Evolutionary conservation across 257 asterid genomes (phyloP).

Genomic region (Fraxinus pennsylvanica): DNA sequence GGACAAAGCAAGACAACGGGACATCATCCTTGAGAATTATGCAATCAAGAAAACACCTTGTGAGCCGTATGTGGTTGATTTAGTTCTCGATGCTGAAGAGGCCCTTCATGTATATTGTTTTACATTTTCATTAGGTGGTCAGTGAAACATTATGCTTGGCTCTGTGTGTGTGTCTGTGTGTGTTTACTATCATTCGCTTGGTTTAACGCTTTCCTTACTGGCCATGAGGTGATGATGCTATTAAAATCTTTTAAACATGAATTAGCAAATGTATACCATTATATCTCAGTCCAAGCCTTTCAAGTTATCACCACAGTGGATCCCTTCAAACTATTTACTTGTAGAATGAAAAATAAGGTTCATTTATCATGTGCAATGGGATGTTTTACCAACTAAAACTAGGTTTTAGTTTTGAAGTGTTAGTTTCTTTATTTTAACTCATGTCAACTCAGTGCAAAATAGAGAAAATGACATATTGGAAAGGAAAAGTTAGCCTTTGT

Average conservation of each 20-base stretch:
- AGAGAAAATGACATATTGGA: neutral
- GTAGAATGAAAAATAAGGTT: too few species aligned
- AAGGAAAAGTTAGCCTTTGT: neutral
- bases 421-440: neutral
- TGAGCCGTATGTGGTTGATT: conserved; percentile 92
- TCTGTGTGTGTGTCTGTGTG: too few species aligned
- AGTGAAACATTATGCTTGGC: too few species aligned
- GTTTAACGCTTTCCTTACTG: conserved; percentile 16
- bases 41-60: conserved; percentile 93
- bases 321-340: too few species aligned
- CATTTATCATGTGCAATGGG: too few species aligned
- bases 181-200: neutral
- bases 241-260: neutral
- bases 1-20: conserved; percentile 92
- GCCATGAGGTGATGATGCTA: neutral
- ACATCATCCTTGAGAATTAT: conserved; percentile 89
- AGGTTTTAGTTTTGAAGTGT: neutral
- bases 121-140: conserved; percentile 11
- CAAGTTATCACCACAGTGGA: too few species aligned
- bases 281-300: too few species aligned
- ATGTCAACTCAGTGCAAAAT: neutral
- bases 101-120: conserved; percentile 39
- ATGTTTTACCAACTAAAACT: too few species aligned
- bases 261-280: neutral
- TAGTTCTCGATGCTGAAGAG: conserved; percentile 96